Percentiles rank a stretch among this genome's conserved stretches.
Evolutionary conservation across 352 stramenopile species (phyloP).

Genomic region (Nothophytophthora sp.): DNA sequence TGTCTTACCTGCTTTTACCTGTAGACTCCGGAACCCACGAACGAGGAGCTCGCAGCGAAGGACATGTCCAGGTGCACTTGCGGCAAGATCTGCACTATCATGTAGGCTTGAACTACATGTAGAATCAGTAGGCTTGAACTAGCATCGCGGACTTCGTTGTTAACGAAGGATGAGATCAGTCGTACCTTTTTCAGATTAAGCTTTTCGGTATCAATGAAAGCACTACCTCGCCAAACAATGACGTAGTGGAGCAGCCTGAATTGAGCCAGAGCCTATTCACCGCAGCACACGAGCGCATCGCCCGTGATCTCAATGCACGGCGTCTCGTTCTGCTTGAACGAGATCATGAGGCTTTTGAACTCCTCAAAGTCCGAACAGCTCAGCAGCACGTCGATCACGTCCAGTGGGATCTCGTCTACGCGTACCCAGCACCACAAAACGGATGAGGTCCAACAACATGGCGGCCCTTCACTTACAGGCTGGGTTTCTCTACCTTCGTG

Average conservation of each 20-base stretch:
- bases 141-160: not conserved
- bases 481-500: slow-evolving; percentile 64
- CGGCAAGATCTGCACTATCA: slow-evolving; percentile 57
- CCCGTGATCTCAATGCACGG: slow-evolving; percentile 78
- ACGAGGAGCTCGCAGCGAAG: slow-evolving; percentile 54
- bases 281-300: slow-evolving; percentile 50
- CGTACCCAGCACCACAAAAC: no score
- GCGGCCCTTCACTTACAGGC: no score
- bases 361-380: slow-evolving; percentile 88
- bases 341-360: slow-evolving; percentile 88
- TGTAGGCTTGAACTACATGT: slow-evolving; percentile 41
- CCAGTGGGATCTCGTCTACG: slow-evolving; percentile 70
- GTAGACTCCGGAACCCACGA: slow-evolving; percentile 6
- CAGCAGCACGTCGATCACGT: slow-evolving; percentile 81
- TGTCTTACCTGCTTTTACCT: no score
- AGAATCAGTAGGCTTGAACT: no score
- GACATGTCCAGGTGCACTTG: slow-evolving; percentile 72
- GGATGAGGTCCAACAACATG: no score
- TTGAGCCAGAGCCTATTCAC: slow-evolving; percentile 29
- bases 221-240: no score
- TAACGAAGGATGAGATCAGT: not conserved
- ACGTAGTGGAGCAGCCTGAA: no score
- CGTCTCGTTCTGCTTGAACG: slow-evolving; percentile 84
- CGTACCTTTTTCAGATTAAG: not conserved
- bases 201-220: no score